phyloP scores from a whole-genome alignment of 352 stramenopile genomes.

The Phytopythium chamaehyphon region DNA sequence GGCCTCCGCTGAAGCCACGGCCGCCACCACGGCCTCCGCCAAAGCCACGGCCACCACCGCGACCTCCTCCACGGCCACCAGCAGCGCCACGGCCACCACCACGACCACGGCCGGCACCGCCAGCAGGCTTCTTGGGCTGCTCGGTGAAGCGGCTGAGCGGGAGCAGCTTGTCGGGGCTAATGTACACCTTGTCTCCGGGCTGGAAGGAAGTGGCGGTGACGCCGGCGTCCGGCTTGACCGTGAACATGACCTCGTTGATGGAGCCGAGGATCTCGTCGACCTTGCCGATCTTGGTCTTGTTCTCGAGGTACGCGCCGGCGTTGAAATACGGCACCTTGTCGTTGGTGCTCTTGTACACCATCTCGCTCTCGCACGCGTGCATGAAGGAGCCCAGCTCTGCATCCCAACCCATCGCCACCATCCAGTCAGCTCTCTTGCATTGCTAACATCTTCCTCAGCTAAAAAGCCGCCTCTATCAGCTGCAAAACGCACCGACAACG shows the following conservation, averaged over 20 bases:
- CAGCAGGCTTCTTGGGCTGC: slow-evolving; percentile 66
- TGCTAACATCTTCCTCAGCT: too few relatives aligned
- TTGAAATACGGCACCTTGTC: slow-evolving; percentile 99
- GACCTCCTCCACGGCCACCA: slow-evolving; percentile 25
- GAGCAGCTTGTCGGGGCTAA: slow-evolving; percentile 97
- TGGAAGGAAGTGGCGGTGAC: slow-evolving; percentile 96
- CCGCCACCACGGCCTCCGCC: slow-evolving; percentile 23
- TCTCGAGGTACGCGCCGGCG: slow-evolving; percentile 96
- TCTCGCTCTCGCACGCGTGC: slow-evolving; percentile 97
- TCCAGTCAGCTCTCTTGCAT: background rate
- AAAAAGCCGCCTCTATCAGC: background rate
- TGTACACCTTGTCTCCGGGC: slow-evolving; percentile 96
- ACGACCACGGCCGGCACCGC: slow-evolving; percentile 34
- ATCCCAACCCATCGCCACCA: slow-evolving; percentile 2
- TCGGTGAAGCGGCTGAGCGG: slow-evolving; percentile 95
- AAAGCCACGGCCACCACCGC: slow-evolving; percentile 36
- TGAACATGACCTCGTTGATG: slow-evolving; percentile 97
- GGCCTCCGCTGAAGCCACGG: slow-evolving; percentile 21
- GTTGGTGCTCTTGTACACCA: slow-evolving; percentile 97
- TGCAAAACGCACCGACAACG: slow-evolving; percentile 50
- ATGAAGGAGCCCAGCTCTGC: slow-evolving; percentile 94
- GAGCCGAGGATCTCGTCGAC: slow-evolving; percentile 98
- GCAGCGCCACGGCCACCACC: slow-evolving; percentile 38
- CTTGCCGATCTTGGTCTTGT: slow-evolving; percentile 99
- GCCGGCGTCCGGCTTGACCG: slow-evolving; percentile 94